A percentile compares a stretch with the other conserved stretches of the same genome.
Evolutionary conservation across 2,329 filamentous ascomycete species (phyloP).

Genomic region (Xylariaceae sp.): DNA sequence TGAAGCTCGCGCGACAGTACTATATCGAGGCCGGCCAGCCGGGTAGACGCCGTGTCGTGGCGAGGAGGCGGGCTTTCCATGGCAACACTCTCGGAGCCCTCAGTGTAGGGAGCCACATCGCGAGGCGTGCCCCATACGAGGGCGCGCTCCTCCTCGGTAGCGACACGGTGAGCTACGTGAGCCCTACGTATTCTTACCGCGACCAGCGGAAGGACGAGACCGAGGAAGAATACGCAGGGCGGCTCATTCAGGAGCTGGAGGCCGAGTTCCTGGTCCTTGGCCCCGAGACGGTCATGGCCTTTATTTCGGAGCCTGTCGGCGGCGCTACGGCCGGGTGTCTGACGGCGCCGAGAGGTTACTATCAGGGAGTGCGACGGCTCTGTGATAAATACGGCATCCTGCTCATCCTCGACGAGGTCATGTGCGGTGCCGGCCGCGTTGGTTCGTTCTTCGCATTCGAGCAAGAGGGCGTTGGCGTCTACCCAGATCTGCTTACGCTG

Average conservation of each 20-base stretch:
- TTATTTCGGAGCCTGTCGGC: slow-evolving; percentile 75
- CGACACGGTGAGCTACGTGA: slow-evolving; percentile 60
- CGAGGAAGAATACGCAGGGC: slow-evolving; percentile 62
- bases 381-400: slow-evolving; percentile 71
- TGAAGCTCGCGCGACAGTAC: slow-evolving; percentile 73
- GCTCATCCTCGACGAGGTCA: slow-evolving; percentile 70
- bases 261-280: slow-evolving; percentile 69
- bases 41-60: slow-evolving; percentile 66
- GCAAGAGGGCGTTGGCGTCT: slow-evolving; percentile 53
- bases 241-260: slow-evolving; percentile 71
- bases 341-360: slow-evolving; percentile 66
- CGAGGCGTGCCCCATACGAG: slow-evolving; percentile 63
- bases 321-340: slow-evolving; percentile 70
- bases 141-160: slow-evolving; percentile 54
- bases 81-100: slow-evolving; percentile 72
- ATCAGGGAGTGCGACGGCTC: slow-evolving; percentile 66
- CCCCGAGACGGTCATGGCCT: slow-evolving; percentile 70
- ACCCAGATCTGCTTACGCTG: slow-evolving; percentile 67
- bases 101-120: slow-evolving; percentile 64
- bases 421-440: slow-evolving; percentile 62
- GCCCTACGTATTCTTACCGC: slow-evolving; percentile 70
- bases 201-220: slow-evolving; percentile 57
- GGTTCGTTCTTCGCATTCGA: slow-evolving; percentile 62
- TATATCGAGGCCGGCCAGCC: slow-evolving; percentile 63
- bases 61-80: slow-evolving; percentile 71